Conservation (phyloP, 2,329 filamentous ascomycete genomes). For the Trichoderma cornu-damae region DNA sequence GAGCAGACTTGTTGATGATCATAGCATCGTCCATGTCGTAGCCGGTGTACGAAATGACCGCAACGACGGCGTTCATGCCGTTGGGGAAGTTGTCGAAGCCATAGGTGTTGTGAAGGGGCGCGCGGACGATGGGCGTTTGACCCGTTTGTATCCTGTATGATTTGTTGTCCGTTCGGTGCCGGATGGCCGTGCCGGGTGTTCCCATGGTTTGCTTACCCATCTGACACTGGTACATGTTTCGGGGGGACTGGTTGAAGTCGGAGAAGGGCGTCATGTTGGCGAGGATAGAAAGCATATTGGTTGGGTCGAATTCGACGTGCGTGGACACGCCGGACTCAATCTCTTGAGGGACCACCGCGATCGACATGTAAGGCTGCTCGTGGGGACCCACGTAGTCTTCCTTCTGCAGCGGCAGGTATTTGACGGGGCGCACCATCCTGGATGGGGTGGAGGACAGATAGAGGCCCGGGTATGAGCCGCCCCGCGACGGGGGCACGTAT, state of each 20-base stretch:
- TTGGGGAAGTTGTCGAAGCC: conserved; percentile 98
- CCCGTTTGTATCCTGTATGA: conserved; percentile 90
- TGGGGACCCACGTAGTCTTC: conserved; percentile 86
- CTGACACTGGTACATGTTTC: conserved; percentile 99
- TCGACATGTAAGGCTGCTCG: conserved; percentile 98
- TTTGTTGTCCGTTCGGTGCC: conserved; percentile 94
- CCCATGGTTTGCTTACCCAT: conserved; percentile 99
- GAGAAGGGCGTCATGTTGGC: conserved; percentile 99
- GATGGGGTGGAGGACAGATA: conserved; percentile 87
- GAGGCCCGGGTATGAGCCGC: conserved; percentile 92
- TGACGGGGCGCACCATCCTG: conserved; percentile 85
- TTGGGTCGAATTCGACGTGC: conserved; percentile 90
- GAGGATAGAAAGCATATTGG: conserved; percentile 93
- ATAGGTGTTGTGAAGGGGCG: conserved; percentile 91
- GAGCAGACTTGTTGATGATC: conserved; percentile 96
- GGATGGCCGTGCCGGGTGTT: conserved; percentile 78
- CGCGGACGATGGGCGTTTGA: conserved; percentile 87
- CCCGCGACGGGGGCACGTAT: conserved; percentile 78
- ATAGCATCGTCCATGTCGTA: conserved; percentile 99
- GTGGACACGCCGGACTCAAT: conserved; percentile 83
- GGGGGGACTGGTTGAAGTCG: conserved; percentile 95
- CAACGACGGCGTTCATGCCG: conserved; percentile 89
- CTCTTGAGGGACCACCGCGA: conserved; percentile 84
- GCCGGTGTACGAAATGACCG: conserved; percentile 96
- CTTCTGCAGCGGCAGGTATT: conserved; percentile 81